phyloP scores from a whole-genome alignment of 495 filamentous ascomycete genomes.

The Aspergillus hancockii region DNA sequence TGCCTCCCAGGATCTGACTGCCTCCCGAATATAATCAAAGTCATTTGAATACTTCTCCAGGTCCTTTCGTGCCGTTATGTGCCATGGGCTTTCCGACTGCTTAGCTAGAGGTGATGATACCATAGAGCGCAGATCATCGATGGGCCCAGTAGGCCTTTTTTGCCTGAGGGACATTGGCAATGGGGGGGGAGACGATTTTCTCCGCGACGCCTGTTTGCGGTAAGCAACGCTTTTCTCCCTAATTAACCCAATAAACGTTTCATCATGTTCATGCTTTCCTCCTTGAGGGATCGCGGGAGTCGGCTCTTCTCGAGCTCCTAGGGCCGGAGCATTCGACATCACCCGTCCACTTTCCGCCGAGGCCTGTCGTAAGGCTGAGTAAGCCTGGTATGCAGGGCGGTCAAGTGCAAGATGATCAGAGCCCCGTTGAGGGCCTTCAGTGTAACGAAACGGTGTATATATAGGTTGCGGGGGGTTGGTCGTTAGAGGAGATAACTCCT shows the following conservation, averaged over 20 bases:
- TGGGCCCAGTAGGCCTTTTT: slow-evolving; percentile 21
- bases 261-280: slow-evolving; percentile 32
- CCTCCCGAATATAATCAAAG: slow-evolving; percentile 51
- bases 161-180: slow-evolving; percentile 35
- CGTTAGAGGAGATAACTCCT: slow-evolving; percentile 32
- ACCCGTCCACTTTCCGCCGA: slow-evolving; percentile 45
- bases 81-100: slow-evolving; percentile 37
- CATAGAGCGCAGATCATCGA: slow-evolving; percentile 40
- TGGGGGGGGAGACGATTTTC: slow-evolving; percentile 26
- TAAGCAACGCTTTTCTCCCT: slow-evolving; percentile 48
- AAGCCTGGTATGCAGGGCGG: slow-evolving; percentile 47
- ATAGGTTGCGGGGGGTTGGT: slow-evolving; percentile 47
- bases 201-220: slow-evolving; percentile 21
- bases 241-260: slow-evolving; percentile 50
- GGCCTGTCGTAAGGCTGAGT: slow-evolving; percentile 46
- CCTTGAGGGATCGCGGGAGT: slow-evolving; percentile 17
- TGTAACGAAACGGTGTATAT: slow-evolving; percentile 50
- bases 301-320: slow-evolving; percentile 18
- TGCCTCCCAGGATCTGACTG: slow-evolving; percentile 48
- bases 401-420: slow-evolving; percentile 42
- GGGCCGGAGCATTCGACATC: slow-evolving; percentile 37
- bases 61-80: slow-evolving; percentile 34
- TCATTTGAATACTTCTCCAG: slow-evolving; percentile 43
- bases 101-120: slow-evolving; percentile 37
- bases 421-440: slow-evolving; percentile 48